Conservation (phyloP, 768 basidiomycete species). For the Leccinum subtestaceum region DNA sequence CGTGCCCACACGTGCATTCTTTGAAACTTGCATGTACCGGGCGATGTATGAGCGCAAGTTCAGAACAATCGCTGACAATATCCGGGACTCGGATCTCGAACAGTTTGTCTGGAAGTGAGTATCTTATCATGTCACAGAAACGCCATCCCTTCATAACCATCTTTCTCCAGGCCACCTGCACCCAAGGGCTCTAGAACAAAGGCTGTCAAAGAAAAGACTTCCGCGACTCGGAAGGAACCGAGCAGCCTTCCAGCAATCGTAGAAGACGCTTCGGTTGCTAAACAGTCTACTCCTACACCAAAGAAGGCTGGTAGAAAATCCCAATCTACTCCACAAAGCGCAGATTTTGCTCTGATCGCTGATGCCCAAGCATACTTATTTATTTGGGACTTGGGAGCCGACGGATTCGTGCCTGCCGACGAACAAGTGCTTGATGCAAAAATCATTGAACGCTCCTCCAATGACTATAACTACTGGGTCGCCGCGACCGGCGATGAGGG, state of each 20-base stretch:
- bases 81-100: slow-evolving; percentile 64
- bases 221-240: slow-evolving; percentile 6
- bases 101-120: slow-evolving; percentile 83
- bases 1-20: slow-evolving; percentile 76
- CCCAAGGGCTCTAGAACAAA: slow-evolving; percentile 20
- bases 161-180: slow-evolving; percentile 22
- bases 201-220: slow-evolving; percentile 13
- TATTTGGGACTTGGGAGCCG: slow-evolving; percentile 53
- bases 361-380: slow-evolving; percentile 56
- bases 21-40: slow-evolving; percentile 91
- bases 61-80: slow-evolving; percentile 64
- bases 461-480: slow-evolving; percentile 57
- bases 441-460: slow-evolving; percentile 46
- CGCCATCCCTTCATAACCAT: neutral
- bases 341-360: slow-evolving; percentile 28
- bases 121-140: neutral
- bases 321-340: slow-evolving; percentile 17
- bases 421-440: slow-evolving; percentile 55
- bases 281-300: slow-evolving; percentile 16
- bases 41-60: slow-evolving; percentile 97
- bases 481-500: slow-evolving; percentile 50
- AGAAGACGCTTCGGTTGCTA: slow-evolving; percentile 3
- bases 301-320: slow-evolving; percentile 14
- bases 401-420: slow-evolving; percentile 46
- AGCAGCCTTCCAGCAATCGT: slow-evolving; percentile 2